Evolutionary conservation across 208 protist species (phyloP).

Genomic region (Naegleria gruberi): DNA sequence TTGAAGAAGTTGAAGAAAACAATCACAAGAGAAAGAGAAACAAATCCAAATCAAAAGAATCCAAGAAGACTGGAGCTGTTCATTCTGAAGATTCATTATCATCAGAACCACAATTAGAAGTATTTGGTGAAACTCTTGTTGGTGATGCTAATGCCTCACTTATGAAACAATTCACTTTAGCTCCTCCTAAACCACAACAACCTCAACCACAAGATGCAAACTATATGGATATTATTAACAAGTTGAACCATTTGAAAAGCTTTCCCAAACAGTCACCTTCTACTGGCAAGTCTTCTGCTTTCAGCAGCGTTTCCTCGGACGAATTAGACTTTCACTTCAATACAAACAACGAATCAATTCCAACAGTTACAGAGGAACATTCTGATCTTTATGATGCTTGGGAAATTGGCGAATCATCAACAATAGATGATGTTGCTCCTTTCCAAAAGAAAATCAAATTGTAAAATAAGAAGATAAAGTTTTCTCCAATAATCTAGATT

Average conservation of each 20-base stretch:
- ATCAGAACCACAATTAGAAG: neutral
- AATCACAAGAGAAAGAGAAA: conserved; percentile 2
- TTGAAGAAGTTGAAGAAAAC: neutral
- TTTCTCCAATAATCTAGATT: too few relatives aligned
- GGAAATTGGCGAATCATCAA: neutral
- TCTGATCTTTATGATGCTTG: neutral
- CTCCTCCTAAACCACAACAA: neutral
- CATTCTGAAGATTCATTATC: neutral
- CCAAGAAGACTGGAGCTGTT: neutral
- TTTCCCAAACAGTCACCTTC: neutral
- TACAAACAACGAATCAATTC: neutral
- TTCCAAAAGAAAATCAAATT: neutral
- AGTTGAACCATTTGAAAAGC: neutral
- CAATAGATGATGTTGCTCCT: neutral
- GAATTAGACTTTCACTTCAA: neutral
- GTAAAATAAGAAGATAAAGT: neutral
- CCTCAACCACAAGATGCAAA: neutral
- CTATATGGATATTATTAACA: neutral
- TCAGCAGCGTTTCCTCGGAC: neutral
- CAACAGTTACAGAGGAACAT: neutral
- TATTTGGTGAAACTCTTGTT: neutral
- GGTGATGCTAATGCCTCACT: neutral
- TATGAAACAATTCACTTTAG: neutral
- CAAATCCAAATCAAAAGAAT: neutral
- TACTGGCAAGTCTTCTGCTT: neutral